Evolutionary conservation across 176 grass and related monocot genomes (phyloP).

Genomic region (Triticum monococcum): DNA sequence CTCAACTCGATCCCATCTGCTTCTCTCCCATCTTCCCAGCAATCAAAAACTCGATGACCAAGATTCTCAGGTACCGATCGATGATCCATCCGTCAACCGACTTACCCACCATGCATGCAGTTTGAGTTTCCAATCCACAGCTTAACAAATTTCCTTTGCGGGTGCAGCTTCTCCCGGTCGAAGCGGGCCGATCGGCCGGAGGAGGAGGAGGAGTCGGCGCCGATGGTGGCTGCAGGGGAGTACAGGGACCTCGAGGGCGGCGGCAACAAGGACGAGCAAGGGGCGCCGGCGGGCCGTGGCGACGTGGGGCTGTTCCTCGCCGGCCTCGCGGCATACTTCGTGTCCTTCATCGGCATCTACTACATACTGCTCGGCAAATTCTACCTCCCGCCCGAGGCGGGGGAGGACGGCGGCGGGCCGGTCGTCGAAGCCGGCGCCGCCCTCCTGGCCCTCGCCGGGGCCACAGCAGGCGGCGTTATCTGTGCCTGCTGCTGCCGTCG

Average conservation of each 20-base stretch:
- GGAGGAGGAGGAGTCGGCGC: neutral
- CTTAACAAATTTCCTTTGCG: neutral
- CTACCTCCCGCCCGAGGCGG: neutral
- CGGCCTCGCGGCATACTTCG: neutral
- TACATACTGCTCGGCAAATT: neutral
- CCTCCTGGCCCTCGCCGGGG: neutral
- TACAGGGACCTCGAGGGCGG: neutral
- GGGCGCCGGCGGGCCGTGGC: neutral
- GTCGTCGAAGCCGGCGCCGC: neutral
- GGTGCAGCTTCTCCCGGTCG: neutral
- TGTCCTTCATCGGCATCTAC: neutral
- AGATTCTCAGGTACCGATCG: neutral
- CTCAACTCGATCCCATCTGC: too few species aligned
- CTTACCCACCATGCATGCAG: neutral
- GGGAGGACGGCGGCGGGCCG: neutral
- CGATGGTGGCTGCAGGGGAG: neutral
- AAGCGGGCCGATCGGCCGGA: neutral
- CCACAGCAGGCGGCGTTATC: neutral
- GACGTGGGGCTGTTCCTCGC: neutral
- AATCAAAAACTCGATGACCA: neutral
- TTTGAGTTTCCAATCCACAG: neutral
- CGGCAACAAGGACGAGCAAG: neutral
- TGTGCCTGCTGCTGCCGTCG: neutral
- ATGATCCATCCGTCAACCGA: too few species aligned
- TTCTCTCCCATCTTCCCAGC: neutral